These are phyloP conservation scores for Solanum microdontum DNA, from an alignment of 257 asterid species.

Conservation along the genomic window DNA sequence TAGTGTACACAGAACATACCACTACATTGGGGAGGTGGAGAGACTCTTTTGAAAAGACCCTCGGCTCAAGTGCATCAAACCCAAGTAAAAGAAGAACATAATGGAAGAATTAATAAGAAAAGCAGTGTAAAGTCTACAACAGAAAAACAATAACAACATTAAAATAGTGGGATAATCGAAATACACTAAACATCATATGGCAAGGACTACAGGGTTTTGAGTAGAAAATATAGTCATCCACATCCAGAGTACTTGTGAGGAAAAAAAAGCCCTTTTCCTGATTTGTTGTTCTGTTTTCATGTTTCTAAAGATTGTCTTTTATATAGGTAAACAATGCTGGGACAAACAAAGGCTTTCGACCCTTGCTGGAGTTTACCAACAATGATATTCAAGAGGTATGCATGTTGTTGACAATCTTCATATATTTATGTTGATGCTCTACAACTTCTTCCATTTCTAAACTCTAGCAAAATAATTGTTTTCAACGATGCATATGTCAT, in stretches of 20 bases:
- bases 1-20: background rate
- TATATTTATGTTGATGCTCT: background rate
- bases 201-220: background rate
- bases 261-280: background rate
- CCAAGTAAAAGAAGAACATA: background rate
- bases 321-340: slow-evolving; percentile 92
- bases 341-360: slow-evolving; percentile 96
- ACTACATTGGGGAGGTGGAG: background rate
- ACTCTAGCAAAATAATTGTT: background rate
- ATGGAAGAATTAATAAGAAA: background rate
- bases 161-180: background rate
- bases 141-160: background rate
- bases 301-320: background rate
- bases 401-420: background rate
- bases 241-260: background rate
- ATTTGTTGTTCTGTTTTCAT: background rate
- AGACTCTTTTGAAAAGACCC: background rate
- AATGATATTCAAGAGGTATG: slow-evolving; percentile 81
- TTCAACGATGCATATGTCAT: background rate
- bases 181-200: background rate
- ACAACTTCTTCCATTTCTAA: background rate
- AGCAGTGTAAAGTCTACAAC: too few species aligned
- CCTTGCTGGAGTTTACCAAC: slow-evolving; percentile 72
- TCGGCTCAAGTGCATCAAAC: background rate
- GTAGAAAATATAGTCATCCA: background rate